These are phyloP conservation scores for Ogataea parapolymorpha DNA, from an alignment of 805 yeast genomes.

Conservation along the genomic window DNA sequence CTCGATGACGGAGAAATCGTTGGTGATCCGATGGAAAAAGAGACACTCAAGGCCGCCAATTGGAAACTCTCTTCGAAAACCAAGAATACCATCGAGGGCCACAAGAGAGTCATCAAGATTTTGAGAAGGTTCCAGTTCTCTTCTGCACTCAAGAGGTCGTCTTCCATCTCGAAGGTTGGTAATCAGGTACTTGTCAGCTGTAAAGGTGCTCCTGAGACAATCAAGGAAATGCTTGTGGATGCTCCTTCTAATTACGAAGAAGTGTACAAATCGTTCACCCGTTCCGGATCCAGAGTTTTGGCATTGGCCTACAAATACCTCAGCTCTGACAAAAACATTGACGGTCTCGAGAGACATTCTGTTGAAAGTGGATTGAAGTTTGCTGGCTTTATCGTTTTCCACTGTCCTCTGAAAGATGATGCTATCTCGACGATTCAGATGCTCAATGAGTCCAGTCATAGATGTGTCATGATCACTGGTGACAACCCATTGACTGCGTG, in stretches of 20 bases:
- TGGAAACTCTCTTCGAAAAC: conserved; percentile 70
- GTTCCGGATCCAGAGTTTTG: conserved; percentile 93
- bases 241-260: conserved; percentile 82
- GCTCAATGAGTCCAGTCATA: conserved; percentile 93
- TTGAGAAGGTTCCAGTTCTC: conserved; percentile 96
- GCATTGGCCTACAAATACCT: conserved; percentile 87
- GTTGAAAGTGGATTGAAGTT: conserved; percentile 74
- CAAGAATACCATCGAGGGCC: conserved; percentile 61
- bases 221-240: conserved; percentile 65
- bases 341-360: conserved; percentile 64
- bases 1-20: conserved; percentile 96
- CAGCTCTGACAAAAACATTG: conserved; percentile 44
- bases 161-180: conserved; percentile 68
- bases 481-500: conserved; percentile 98
- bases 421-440: conserved; percentile 86
- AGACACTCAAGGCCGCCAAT: conserved; percentile 80
- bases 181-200: conserved; percentile 68
- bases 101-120: conserved; percentile 52
- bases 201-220: conserved; percentile 98
- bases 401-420: conserved; percentile 92
- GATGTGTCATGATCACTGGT: conserved; percentile 97
- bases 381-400: conserved; percentile 94
- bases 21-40: conserved; percentile 99
- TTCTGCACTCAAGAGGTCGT: conserved; percentile 90
- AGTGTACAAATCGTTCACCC: conserved; percentile 82